Evolutionary conservation across 116 monocot genomes (phyloP), one percentile per base, ranked within the genome.

Genomic region (Trichopus zeylanicus): DNA sequence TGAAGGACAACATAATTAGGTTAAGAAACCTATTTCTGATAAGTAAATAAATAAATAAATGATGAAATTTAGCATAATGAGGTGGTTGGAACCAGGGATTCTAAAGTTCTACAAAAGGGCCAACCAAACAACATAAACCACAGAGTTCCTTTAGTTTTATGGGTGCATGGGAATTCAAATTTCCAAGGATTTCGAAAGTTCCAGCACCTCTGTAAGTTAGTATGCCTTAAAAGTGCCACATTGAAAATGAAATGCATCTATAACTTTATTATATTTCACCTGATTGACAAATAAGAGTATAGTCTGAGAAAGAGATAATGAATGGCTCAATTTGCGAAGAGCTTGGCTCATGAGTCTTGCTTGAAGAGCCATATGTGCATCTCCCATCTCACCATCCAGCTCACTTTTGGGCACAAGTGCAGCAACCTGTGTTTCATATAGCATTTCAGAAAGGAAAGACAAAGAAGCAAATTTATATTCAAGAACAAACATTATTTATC

Each of bases 361-460:
- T 75, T 91, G 97, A 62, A 97, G 91, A 26, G 97, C 97, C 64
- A 97, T 74, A 51, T 97, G 97, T 28, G 97, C 81, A 71, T 97
- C 97, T 66, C 97, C 97, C 87, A 97, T 97, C 61, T 97, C 97
- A 58, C 91, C 97, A 77, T 97, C 97, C 55, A 97, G 84, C 66
- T 97, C 97, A 63, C 71, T 81, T 73, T 97, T 97, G 42, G 91
- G 97, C 23, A 97, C 97, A 59, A 97, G 80, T 51, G 97, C 97
- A 19, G 97, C 90, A 49, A 97, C 84, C 88, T 88, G 68, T 35
- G 54, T 37, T 9, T 42, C 42, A 42, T n/a, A 18, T n/a, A 42
- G n/a, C n/a, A 42, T n/a, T 15, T 42, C 42, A 42, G 42, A 42
- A n/a, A 1, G 16, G 42, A 42, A 42, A 42, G 4, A 42, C 1